A percentile compares a stretch with the other conserved stretches of the same genome.
These are phyloP conservation scores for Colletotrichum viniferum DNA, from an alignment of 2,329 filamentous ascomycete species.

Conservation along the genomic window DNA sequence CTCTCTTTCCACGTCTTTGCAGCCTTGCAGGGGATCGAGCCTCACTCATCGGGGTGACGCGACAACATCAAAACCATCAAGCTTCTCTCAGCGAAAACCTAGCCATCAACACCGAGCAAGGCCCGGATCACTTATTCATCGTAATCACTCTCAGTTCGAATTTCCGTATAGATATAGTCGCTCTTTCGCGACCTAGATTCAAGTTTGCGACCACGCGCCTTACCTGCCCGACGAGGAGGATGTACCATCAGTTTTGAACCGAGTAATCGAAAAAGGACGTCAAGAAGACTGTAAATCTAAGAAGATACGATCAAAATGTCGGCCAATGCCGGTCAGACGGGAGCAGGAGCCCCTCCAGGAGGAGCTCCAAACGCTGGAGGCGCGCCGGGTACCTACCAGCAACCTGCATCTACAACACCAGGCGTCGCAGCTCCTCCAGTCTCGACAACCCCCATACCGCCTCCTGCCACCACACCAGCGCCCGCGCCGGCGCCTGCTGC, in stretches of 20 bases:
- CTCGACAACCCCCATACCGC: slow-evolving; percentile 24
- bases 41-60: slow-evolving; percentile 12
- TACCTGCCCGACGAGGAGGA: neutral
- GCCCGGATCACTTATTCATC: neutral
- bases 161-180: neutral
- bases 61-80: slow-evolving; percentile 10
- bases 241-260: neutral
- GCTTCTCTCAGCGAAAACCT: neutral
- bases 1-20: neutral
- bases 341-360: neutral
- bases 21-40: slow-evolving; percentile 17
- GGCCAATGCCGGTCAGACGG: slow-evolving; percentile 9
- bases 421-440: slow-evolving; percentile 28
- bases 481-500: slow-evolving; percentile 29
- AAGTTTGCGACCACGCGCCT: neutral
- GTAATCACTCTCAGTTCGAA: neutral
- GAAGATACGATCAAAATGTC: slow-evolving; percentile 1
- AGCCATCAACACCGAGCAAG: too few relatives aligned
- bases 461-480: slow-evolving; percentile 21
- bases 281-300: neutral
- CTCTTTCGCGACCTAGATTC: neutral
- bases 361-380: neutral
- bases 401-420: slow-evolving; percentile 4
- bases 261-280: neutral
- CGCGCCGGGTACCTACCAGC: slow-evolving; percentile 11